A percentile compares a stretch with the other conserved stretches of the same genome.
Conservation (phyloP, 805 yeast species). For the Isabelozyma gotoi region DNA sequence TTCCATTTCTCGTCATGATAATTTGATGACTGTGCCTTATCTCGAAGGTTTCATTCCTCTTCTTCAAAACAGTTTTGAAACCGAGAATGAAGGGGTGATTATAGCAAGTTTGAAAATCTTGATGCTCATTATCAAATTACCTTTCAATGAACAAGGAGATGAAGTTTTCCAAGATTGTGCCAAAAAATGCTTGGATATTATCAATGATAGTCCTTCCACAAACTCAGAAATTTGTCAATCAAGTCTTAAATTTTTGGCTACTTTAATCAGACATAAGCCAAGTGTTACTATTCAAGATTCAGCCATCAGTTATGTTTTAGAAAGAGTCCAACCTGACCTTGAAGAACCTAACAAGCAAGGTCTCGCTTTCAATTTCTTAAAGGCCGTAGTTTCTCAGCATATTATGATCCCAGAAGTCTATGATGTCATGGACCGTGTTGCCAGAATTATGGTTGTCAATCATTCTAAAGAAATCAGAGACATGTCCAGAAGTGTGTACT, state of each 20-base stretch:
- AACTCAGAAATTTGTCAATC: slow-evolving; percentile 79
- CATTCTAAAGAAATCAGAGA: slow-evolving; percentile 81
- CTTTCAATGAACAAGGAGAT: slow-evolving; percentile 55
- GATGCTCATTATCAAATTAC: slow-evolving; percentile 57
- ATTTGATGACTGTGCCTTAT: slow-evolving; percentile 57
- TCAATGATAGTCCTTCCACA: slow-evolving; percentile 77
- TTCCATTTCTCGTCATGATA: slow-evolving; percentile 63
- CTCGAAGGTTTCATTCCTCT: slow-evolving; percentile 75
- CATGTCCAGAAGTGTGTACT: slow-evolving; percentile 78
- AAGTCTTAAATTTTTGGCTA: slow-evolving; percentile 69
- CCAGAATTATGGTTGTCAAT: slow-evolving; percentile 85
- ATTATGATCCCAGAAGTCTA: slow-evolving; percentile 84
- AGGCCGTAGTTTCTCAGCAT: slow-evolving; percentile 72
- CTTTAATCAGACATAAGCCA: slow-evolving; percentile 67
- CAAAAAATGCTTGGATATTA: slow-evolving; percentile 56
- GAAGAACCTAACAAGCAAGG: slow-evolving; percentile 90
- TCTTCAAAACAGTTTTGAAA: slow-evolving; percentile 56
- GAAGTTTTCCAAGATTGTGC: slow-evolving; percentile 58
- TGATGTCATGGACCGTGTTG: slow-evolving; percentile 78
- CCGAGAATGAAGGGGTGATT: slow-evolving; percentile 78
- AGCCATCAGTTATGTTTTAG: slow-evolving; percentile 71
- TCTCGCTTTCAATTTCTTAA: slow-evolving; percentile 79
- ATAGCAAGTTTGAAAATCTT: slow-evolving; percentile 65
- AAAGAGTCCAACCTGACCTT: slow-evolving; percentile 77
- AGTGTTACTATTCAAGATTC: slow-evolving; percentile 65